phyloP scores from a whole-genome alignment of 2,329 filamentous ascomycete genomes.

The Alternaria sp. region DNA sequence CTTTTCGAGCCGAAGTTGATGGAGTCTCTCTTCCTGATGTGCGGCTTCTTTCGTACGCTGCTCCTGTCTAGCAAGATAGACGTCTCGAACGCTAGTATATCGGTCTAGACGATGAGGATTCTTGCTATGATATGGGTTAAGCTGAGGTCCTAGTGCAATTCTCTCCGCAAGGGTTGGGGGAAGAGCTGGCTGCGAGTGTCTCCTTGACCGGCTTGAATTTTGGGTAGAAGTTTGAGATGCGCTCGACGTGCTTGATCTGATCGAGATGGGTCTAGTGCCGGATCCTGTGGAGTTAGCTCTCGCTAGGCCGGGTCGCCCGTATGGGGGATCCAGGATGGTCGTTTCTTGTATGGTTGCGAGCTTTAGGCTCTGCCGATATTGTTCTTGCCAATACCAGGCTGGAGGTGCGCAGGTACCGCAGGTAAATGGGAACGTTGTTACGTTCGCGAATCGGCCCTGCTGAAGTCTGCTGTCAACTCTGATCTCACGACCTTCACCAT shows the following conservation, averaged over 20 bases:
- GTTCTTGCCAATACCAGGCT: conserved; percentile 7
- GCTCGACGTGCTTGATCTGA: conserved; percentile 2
- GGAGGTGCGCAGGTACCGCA: conserved; percentile 14
- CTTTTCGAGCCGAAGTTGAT: conserved; percentile 11
- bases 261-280: not conserved
- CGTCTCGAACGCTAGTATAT: not conserved
- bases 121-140: conserved; percentile 11
- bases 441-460: conserved; percentile 2
- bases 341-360: conserved; percentile 11
- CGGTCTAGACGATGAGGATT: conserved; percentile 4
- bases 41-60: conserved; percentile 6
- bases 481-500: not conserved
- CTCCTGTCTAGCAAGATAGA: conserved; percentile 4
- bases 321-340: conserved; percentile 9
- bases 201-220: not conserved
- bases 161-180: conserved; percentile 11
- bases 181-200: conserved; percentile 2
- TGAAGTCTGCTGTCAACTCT: not conserved
- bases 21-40: conserved; percentile 11
- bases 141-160: conserved; percentile 7
- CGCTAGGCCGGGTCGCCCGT: conserved; percentile 1
- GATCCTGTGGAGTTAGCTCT: conserved; percentile 11
- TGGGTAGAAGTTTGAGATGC: not conserved
- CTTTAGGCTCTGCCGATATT: not conserved
- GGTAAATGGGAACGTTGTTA: conserved; percentile 17